A percentile compares a stretch with the other conserved stretches of the same genome.
Evolutionary conservation across 305 asterid genomes (phyloP).

Genomic region (Fraxinus platypoda): DNA sequence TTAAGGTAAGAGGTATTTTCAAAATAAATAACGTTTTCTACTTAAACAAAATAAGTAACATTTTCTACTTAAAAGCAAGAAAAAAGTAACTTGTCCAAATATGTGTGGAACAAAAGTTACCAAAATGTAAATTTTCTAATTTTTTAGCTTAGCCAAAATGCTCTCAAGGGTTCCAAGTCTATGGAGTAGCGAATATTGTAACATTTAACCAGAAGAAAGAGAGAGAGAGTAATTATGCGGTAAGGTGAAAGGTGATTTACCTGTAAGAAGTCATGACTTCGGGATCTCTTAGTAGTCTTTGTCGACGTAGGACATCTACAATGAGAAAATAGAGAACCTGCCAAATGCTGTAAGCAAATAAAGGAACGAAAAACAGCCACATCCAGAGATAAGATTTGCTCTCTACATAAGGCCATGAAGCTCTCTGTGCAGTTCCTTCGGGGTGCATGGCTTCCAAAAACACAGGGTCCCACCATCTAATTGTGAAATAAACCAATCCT

Average conservation of each 20-base stretch:
- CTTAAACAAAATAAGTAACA: not conserved
- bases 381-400: conserved; percentile 81
- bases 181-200: not conserved
- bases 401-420: conserved; percentile 85
- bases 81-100: not conserved
- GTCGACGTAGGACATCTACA: conserved; percentile 91
- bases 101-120: not conserved
- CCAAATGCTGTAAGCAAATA: conserved; percentile 76
- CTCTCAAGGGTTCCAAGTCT: not conserved
- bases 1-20: not conserved
- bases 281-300: conserved; percentile 78
- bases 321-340: conserved; percentile 86
- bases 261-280: conserved; percentile 99
- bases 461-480: conserved; percentile 95
- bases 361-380: conserved; percentile 87
- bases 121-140: not conserved
- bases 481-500: conserved; percentile 91
- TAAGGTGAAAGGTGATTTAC: conserved; percentile 31
- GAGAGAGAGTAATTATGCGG: not conserved
- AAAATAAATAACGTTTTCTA: not conserved
- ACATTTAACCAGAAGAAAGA: not conserved
- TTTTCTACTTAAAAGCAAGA: not conserved
- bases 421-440: conserved; percentile 63
- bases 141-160: not conserved
- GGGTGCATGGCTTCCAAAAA: conserved; percentile 89